Percentiles rank a stretch among this genome's conserved stretches.
phyloP scores from a whole-genome alignment of 306 rosid species.

The Sphenostylis stenocarpa region DNA sequence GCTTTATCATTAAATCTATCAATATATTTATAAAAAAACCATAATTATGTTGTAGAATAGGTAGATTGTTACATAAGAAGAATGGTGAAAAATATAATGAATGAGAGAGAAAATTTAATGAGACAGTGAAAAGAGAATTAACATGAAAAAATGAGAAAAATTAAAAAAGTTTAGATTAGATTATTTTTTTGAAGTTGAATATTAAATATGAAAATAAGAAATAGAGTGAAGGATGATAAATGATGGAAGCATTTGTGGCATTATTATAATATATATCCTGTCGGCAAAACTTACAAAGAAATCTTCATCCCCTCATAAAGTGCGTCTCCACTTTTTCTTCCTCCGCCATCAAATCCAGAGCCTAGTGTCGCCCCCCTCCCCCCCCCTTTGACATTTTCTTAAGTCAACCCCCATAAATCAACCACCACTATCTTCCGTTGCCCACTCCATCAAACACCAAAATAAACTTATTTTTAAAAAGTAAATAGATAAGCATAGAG shows the following conservation, averaged over 20 bases:
- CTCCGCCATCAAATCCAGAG: slow-evolving; percentile 21
- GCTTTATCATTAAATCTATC: too few relatives aligned
- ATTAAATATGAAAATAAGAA: too few relatives aligned
- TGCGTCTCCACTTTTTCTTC: slow-evolving; percentile 37
- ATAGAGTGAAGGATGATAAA: neutral
- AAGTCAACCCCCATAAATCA: slow-evolving; percentile 49
- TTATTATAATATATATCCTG: slow-evolving; percentile 23
- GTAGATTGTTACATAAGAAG: too few relatives aligned
- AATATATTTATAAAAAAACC: too few relatives aligned
- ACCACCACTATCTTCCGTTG: slow-evolving; percentile 8
- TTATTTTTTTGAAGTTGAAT: too few relatives aligned
- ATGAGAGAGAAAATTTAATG: neutral
- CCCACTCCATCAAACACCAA: neutral
- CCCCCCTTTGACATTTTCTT: slow-evolving; percentile 43
- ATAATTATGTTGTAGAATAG: neutral
- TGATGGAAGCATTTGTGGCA: neutral
- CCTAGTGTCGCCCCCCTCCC: slow-evolving; percentile 28
- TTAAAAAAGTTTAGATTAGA: too few relatives aligned
- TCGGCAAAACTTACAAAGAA: slow-evolving; percentile 37
- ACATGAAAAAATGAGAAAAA: neutral
- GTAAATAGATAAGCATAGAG: slow-evolving; percentile 37
- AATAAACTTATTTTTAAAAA: too few relatives aligned
- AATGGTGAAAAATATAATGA: too few relatives aligned
- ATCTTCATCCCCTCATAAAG: slow-evolving; percentile 22
- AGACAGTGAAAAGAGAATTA: too few relatives aligned